Base-by-base conservation (phyloP, 768 basidiomycete species). In the Hericium rajendrae region DNA sequence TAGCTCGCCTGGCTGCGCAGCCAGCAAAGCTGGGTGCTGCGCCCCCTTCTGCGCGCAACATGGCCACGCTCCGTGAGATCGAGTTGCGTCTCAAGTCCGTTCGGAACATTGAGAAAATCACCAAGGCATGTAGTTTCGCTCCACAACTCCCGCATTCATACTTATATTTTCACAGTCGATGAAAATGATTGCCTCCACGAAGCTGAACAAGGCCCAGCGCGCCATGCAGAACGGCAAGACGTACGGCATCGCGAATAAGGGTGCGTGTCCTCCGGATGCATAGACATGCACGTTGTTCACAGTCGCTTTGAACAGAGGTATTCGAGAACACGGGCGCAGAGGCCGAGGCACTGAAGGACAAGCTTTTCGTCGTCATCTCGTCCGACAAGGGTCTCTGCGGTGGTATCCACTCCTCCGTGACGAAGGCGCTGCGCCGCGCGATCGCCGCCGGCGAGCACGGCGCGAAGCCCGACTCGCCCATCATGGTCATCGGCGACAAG, bases 351-450 rank as follows among this genome's bases (percentile, higher is more conserved):
- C 76, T 82, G 48, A 78, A 84, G 67, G 84, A 81, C 70, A 90
- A 88, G 69, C 91, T 98, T 64, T 94, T 95, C 78, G 71, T 98
- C 64, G 91, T 94, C 70, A 73, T 97, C 68, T 97, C 95, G 49
- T 97, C 95, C 56, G 95, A 98, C 85, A 94, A 94, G 76, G 95
- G 97, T 75, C 91, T 99, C 57, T 99, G 95, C 69, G 95, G 97
- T 75, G 95, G 97, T 80, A 95, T 99, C 67, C 95, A 98, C 78
- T 98, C 95, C 43, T 93, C 92, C 55, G 91, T 98, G 69, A 80
- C 88, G 64, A 97, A 97, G 74, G 83, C 84, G 56, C 89, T 92
- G 53, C 89, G 91, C 64, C 82, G 80, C 57, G 86, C 81, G 32
- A 67, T 94, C 56, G 73, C 70, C 32, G 79, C 82, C 65, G 74